These are phyloP conservation scores for Suillus subaureus DNA, from an alignment of 768 basidiomycete species.

Conservation along the genomic window DNA sequence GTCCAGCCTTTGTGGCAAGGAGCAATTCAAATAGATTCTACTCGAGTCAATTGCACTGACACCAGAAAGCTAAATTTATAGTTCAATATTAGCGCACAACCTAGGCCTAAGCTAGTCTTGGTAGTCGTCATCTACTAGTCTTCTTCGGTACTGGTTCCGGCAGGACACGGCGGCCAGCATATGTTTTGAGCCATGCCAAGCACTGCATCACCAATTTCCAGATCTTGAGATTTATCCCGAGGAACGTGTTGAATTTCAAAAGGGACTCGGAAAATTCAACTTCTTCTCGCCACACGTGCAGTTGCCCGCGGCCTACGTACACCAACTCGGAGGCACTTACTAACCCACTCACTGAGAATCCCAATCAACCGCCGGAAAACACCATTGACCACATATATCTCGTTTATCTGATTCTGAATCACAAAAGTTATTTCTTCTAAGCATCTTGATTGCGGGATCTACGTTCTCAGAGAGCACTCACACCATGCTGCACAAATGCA, in stretches of 20 bases:
- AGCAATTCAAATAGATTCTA: no score
- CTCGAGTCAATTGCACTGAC: no score
- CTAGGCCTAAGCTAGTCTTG: not conserved
- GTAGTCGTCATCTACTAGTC: not conserved
- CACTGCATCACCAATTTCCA: not conserved
- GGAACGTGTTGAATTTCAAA: not conserved
- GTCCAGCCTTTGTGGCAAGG: no score
- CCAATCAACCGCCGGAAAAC: not conserved
- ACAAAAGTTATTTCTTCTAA: not conserved
- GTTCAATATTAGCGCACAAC: no score
- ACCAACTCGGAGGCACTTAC: not conserved
- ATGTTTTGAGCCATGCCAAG: not conserved
- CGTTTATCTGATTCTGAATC: not conserved
- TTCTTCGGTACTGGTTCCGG: no score
- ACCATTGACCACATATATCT: not conserved
- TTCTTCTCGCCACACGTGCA: not conserved
- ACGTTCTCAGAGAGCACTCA: not conserved
- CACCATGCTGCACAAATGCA: no score
- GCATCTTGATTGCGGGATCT: not conserved
- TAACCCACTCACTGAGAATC: not conserved
- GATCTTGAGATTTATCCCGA: not conserved
- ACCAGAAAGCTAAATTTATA: no score
- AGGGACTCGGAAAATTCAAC: not conserved
- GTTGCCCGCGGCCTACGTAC: not conserved
- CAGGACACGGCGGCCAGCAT: not conserved